phyloP scores from a whole-genome alignment of 148 eudicot genomes.

The Persicaria maculosa region DNA sequence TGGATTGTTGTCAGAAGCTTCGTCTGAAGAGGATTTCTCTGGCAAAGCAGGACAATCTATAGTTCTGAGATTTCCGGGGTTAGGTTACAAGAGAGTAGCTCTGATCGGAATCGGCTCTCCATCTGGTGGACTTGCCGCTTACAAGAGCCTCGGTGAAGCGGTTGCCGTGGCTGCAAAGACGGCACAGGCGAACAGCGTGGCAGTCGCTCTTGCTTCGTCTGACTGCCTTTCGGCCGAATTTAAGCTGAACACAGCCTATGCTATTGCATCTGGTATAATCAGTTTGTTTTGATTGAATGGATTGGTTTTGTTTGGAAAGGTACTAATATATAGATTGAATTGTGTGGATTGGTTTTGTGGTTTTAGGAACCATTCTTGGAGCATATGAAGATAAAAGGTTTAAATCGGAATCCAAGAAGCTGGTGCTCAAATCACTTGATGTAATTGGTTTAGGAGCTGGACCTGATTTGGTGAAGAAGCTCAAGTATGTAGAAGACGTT shows the following conservation, averaged over 20 bases:
- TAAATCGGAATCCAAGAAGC: conserved; percentile 75
- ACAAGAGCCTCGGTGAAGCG: conserved; percentile 72
- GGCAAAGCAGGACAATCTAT: conserved; percentile 80
- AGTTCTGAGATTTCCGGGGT: conserved; percentile 71
- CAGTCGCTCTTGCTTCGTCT: conserved; percentile 66
- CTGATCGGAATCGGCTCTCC: conserved; percentile 69
- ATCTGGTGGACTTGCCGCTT: conserved; percentile 26
- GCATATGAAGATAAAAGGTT: conserved; percentile 76
- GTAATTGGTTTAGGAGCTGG: conserved; percentile 83
- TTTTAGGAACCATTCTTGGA: conserved; percentile 64
- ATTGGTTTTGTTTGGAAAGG: neutral
- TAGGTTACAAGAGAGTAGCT: conserved; percentile 70
- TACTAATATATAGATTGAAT: neutral
- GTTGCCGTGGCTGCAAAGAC: conserved; percentile 75
- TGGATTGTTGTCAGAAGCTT: conserved; percentile 69
- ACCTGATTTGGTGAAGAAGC: conserved; percentile 65
- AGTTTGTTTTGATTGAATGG: neutral
- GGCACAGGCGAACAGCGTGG: conserved; percentile 62
- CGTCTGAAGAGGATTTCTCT: conserved; percentile 78
- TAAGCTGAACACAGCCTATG: conserved; percentile 55
- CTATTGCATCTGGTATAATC: conserved; percentile 59
- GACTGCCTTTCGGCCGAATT: conserved; percentile 53
- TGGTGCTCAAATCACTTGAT: conserved; percentile 58
- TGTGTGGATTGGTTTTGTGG: neutral
- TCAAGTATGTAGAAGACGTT: conserved; percentile 51